Evolutionary conservation across 2,329 filamentous ascomycete genomes (phyloP), one percentile per base, ranked within the genome.

Genomic region (Aureobasidium uvarum): DNA sequence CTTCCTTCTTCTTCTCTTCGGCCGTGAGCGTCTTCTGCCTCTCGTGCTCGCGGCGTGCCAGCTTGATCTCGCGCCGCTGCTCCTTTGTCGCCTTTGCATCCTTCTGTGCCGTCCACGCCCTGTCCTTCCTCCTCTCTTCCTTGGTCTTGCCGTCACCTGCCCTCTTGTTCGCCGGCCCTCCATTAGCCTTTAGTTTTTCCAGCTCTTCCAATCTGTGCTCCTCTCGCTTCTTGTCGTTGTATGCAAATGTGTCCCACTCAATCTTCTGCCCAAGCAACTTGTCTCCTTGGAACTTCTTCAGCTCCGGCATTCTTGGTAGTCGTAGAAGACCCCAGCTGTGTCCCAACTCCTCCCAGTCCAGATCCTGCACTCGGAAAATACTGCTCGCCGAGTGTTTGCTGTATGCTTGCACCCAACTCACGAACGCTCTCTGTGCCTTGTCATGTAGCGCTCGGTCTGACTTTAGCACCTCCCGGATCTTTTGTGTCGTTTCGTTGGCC

Each of bases 251-350:
- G 51, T 78, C 71, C n/a, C 79, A 75, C 58, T 81, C 75, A 45
- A 74, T 70, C 11, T 68, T 66, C 0, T 80, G 70, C 2, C 78
- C 78, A 1, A 79, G 71, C 5, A 70, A 75, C 23, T 77, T 74
- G 67, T 83, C 79, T n/a, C 77, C 75, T 7, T 68, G 67, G 71
- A 78, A 79, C 18, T 76, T 77, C 69, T 80, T 81, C 25, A 81
- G 79, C 76, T 99, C 95, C 0, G 95, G 94, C 95, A 99, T 99
- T 74, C 90, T 92, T 4, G 95, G 95, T 69, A 98, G 83, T 59
- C 88, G 88, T 2, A 97, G 81, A 0, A 99, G 81, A 1, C 91
- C 95, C 91, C 94, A 99, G 0, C 89, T 90, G 63, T 86, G 82
- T 0, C 88, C 94, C 0, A 95, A 82, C 62, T 92, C 89, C 5